Percentiles rank a stretch among this genome's conserved stretches.
phyloP scores from a whole-genome alignment of 495 filamentous ascomycete genomes.

The Daldinia loculata region DNA sequence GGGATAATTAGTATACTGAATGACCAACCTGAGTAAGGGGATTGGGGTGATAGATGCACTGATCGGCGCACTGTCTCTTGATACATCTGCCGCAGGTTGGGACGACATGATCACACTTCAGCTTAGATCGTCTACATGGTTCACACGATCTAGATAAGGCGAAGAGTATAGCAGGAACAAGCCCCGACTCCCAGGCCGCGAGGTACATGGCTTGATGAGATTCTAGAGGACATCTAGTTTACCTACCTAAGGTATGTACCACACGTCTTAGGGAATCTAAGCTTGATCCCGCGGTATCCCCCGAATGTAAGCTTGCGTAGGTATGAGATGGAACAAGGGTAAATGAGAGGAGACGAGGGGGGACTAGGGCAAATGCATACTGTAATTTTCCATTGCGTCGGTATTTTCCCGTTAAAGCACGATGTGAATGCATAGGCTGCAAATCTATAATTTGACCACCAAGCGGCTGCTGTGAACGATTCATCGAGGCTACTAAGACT shows the following conservation, averaged over 20 bases:
- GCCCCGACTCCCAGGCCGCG: constrained; percentile 13
- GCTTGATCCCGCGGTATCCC: constrained; percentile 14
- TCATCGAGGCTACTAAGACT: constrained; percentile 22
- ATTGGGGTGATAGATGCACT: constrained; percentile 47
- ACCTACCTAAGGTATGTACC: not conserved
- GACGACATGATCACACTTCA: constrained; percentile 49
- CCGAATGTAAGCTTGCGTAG: constrained; percentile 20
- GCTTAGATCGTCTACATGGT: constrained; percentile 46
- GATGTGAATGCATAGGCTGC: constrained; percentile 25
- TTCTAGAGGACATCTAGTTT: not conserved
- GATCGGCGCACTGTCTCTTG: constrained; percentile 42
- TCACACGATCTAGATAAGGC: constrained; percentile 36
- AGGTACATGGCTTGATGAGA: constrained; percentile 3
- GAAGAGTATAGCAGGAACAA: constrained; percentile 16
- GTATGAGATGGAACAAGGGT: constrained; percentile 2
- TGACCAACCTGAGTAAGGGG: constrained; percentile 45
- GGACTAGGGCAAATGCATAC: constrained; percentile 18
- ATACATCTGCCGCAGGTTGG: constrained; percentile 46
- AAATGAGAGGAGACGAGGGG: not conserved
- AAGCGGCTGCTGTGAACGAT: constrained; percentile 31
- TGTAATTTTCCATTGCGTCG: constrained; percentile 48
- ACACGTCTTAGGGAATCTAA: constrained; percentile 9
- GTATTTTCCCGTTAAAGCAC: constrained; percentile 40
- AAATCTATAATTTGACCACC: constrained; percentile 48
- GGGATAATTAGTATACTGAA: not conserved